These are phyloP conservation scores for Exutisphaerella laricina DNA, from an alignment of 2,329 filamentous ascomycete species.

Conservation along the genomic window DNA sequence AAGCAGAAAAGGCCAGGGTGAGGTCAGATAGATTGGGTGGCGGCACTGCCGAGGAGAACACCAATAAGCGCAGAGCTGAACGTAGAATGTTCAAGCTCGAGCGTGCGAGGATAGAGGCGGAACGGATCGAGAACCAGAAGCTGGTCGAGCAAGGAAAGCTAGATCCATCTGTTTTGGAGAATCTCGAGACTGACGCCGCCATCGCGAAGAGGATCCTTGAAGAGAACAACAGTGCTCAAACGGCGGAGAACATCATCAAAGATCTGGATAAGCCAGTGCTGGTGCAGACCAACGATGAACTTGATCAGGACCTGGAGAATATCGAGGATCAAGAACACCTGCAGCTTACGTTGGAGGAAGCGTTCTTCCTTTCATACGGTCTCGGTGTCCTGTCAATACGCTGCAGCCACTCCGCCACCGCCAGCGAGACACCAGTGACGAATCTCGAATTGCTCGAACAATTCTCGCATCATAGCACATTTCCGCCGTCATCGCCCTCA, in stretches of 20 bases:
- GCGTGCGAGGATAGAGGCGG: conserved; percentile 77
- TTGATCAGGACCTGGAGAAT: conserved; percentile 14
- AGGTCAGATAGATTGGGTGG: conserved; percentile 34
- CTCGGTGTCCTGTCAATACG: conserved; percentile 69
- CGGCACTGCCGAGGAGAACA: conserved; percentile 73
- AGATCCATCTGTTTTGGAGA: conserved; percentile 15
- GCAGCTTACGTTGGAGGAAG: conserved; percentile 85
- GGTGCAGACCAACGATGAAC: conserved; percentile 6
- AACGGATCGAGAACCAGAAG: conserved; percentile 67
- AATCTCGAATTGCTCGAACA: not conserved
- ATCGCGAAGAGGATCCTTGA: conserved; percentile 4
- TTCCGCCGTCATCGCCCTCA: conserved; percentile 38
- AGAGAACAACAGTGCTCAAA: conserved; percentile 4
- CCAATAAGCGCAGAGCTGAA: conserved; percentile 69
- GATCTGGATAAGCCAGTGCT: not conserved
- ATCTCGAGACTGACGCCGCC: conserved; percentile 3
- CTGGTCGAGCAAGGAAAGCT: conserved; percentile 49
- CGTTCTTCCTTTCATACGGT: conserved; percentile 81
- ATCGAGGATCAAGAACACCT: conserved; percentile 68
- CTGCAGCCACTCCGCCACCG: conserved; percentile 22
- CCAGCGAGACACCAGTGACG: not conserved
- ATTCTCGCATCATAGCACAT: conserved; percentile 12
- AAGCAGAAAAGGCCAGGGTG: conserved; percentile 68
- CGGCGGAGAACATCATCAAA: not conserved
- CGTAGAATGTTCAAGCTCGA: conserved; percentile 84